Conservation (phyloP, 441 rosid species). For the Gossypium laxum region DNA sequence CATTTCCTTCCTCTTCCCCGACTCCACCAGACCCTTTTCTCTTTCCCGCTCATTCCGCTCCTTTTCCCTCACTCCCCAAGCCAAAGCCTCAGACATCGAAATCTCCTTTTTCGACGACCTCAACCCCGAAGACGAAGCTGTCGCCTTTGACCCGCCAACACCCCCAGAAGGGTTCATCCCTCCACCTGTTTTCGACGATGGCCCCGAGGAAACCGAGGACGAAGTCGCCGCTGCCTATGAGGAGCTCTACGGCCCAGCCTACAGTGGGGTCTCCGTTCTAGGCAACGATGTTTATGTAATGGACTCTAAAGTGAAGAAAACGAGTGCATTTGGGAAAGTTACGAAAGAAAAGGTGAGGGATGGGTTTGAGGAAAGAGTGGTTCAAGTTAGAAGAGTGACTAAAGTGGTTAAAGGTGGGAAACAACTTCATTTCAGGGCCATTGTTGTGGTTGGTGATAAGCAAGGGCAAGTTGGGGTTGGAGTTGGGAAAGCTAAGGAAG, state of each 20-base stretch:
- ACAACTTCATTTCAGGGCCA: constrained; percentile 63
- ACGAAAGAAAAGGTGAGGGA: constrained; percentile 63
- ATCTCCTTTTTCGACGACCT: constrained; percentile 37
- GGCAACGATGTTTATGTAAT: constrained; percentile 59
- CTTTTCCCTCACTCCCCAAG: constrained; percentile 21
- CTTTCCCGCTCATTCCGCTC: constrained; percentile 17
- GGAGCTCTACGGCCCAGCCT: constrained; percentile 72
- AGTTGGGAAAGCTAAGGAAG: constrained; percentile 81
- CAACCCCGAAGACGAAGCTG: constrained; percentile 30
- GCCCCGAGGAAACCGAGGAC: constrained; percentile 45
- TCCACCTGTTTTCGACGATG: constrained; percentile 65
- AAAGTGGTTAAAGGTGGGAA: constrained; percentile 92
- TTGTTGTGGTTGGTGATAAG: constrained; percentile 82
- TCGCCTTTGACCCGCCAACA: constrained; percentile 52
- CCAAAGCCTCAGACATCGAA: constrained; percentile 15
- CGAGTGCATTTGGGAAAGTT: constrained; percentile 35
- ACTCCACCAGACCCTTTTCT: constrained; percentile 18
- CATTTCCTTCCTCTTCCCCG: constrained; percentile 7
- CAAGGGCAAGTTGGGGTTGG: constrained; percentile 78
- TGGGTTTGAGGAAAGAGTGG: constrained; percentile 81
- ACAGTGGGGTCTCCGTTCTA: constrained; percentile 46
- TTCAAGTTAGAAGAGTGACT: constrained; percentile 70
- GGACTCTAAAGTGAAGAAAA: constrained; percentile 54
- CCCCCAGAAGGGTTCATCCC: constrained; percentile 50
- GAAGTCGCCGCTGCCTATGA: constrained; percentile 69